These are phyloP conservation scores for Clathrospora elynae DNA, from an alignment of 2,329 filamentous ascomycete species.

Conservation along the genomic window DNA sequence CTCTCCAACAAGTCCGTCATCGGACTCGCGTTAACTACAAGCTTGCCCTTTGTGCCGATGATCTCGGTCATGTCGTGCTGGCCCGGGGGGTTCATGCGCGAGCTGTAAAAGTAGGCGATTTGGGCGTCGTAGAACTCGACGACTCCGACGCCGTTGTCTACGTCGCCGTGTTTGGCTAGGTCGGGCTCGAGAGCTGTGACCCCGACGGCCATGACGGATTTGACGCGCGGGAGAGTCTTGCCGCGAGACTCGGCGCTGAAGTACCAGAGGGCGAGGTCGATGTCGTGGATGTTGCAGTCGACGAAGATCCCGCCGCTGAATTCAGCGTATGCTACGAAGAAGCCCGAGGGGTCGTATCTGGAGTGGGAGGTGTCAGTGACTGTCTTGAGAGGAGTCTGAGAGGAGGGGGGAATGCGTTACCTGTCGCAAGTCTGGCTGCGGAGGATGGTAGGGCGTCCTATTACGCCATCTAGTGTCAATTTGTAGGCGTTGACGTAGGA, in stretches of 20 bases:
- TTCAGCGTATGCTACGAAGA: constrained; percentile 70
- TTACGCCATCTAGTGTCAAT: constrained; percentile 59
- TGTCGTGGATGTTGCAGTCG: constrained; percentile 73
- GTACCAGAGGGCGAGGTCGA: constrained; percentile 69
- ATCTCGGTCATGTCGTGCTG: constrained; percentile 71
- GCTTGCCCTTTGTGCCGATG: constrained; percentile 68
- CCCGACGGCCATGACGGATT: constrained; percentile 61
- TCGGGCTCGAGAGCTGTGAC: constrained; percentile 65
- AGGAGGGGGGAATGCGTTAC: constrained; percentile 7
- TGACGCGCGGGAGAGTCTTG: constrained; percentile 52
- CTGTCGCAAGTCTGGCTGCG: constrained; percentile 71
- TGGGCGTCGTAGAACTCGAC: constrained; percentile 69
- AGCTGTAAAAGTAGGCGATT: constrained; percentile 68
- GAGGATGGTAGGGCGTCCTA: constrained; percentile 65
- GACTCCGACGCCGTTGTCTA: constrained; percentile 67
- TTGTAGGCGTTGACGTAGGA: constrained; percentile 66
- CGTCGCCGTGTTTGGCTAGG: constrained; percentile 62
- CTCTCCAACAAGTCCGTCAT: constrained; percentile 60
- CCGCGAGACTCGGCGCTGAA: constrained; percentile 47
- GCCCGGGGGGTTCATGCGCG: constrained; percentile 70
- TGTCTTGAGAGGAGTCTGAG: neutral
- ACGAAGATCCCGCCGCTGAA: constrained; percentile 72
- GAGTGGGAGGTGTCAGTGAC: neutral
- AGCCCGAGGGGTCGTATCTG: constrained; percentile 63
- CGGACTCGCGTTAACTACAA: constrained; percentile 65